A percentile compares a stretch with the other conserved stretches of the same genome.
Conservation (phyloP, 2,329 filamentous ascomycete species). For the Stenocarpella maydis region DNA sequence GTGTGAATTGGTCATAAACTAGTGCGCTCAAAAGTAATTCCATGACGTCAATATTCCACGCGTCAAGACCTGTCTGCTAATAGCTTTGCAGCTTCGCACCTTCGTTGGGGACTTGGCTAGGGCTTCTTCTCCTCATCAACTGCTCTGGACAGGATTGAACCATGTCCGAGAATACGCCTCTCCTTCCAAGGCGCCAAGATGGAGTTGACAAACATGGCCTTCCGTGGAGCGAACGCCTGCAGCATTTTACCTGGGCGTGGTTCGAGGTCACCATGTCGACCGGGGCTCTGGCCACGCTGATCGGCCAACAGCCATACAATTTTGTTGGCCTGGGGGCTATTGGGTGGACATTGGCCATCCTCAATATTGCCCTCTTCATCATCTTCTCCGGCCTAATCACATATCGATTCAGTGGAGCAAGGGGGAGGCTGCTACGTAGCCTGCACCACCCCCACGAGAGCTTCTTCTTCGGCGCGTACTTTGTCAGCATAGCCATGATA, state of each 20-base stretch:
- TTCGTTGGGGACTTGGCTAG: not conserved
- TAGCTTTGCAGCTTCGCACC: too few relatives aligned
- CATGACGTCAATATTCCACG: slow-evolving; percentile 7
- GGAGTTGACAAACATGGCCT: not conserved
- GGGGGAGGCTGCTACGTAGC: slow-evolving; percentile 65
- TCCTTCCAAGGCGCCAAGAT: not conserved
- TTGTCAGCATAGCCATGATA: slow-evolving; percentile 71
- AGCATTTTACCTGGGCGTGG: slow-evolving; percentile 42
- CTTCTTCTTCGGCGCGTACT: slow-evolving; percentile 68
- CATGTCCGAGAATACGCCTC: not conserved
- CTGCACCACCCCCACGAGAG: slow-evolving; percentile 72
- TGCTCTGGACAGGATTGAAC: not conserved
- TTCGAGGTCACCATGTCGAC: slow-evolving; percentile 48
- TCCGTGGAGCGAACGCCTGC: slow-evolving; percentile 4
- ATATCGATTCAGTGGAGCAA: slow-evolving; percentile 65
- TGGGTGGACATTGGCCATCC: slow-evolving; percentile 56
- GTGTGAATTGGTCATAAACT: not conserved
- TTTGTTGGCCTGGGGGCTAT: slow-evolving; percentile 57
- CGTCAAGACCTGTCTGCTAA: not conserved
- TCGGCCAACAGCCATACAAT: slow-evolving; percentile 50
- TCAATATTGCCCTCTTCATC: slow-evolving; percentile 59
- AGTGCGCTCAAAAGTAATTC: not conserved
- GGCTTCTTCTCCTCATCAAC: not conserved
- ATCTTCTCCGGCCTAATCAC: slow-evolving; percentile 61
- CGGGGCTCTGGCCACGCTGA: slow-evolving; percentile 43